Base-by-base conservation (phyloP, 805 yeast genomes). In the Saccharomyces eubayanus region DNA sequence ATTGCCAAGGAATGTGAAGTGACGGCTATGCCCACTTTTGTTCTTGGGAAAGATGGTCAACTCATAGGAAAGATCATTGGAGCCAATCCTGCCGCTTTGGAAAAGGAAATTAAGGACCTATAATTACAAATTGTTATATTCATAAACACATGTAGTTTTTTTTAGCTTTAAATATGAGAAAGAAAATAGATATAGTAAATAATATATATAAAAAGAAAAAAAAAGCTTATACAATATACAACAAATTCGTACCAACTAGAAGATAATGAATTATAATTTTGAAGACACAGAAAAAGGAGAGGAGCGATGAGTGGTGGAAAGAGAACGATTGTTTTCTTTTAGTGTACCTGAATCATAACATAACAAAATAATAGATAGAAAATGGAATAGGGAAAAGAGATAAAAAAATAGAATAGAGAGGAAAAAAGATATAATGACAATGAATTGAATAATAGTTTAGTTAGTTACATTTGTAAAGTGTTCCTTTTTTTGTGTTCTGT, bases 11-110 rank as follows among this genome's bases (percentile, higher is more conserved):
- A 79, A 55, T 80, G 81, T 63, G 84, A 80, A 10, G 74, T 86
- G 50, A 72, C 80, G 27, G 89, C 92, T 40, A 84, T 86, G 90
- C 94, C 94, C 48, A 87, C 92, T 2, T 82, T 84, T 55, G 62
- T 84, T 24, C 69, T 83, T 31, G 80, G 81, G 68, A 81, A 83
- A 65, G 74, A 81, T 49, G 89, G 89, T 27, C 77, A 79, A 52
- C 71, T 78, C 48, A 66, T 81, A 3, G 82, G 77, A 20, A 79
- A 78, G 50, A 72, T 85, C 31, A 78, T 85, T 27, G 94, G 94
- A 43, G 92, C 91, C 16, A 68, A 73, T 52, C 71, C 74, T 28
- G 57, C 58, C 14, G 71, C 66, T 9, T 50, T 74, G 20, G 66
- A 68, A 52, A 55, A 67, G 48, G 70, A 68, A 3, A 71, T 72